These are phyloP conservation scores for Trichoderma hamatum DNA, from an alignment of 2,329 filamentous ascomycete species.

Conservation along the genomic window DNA sequence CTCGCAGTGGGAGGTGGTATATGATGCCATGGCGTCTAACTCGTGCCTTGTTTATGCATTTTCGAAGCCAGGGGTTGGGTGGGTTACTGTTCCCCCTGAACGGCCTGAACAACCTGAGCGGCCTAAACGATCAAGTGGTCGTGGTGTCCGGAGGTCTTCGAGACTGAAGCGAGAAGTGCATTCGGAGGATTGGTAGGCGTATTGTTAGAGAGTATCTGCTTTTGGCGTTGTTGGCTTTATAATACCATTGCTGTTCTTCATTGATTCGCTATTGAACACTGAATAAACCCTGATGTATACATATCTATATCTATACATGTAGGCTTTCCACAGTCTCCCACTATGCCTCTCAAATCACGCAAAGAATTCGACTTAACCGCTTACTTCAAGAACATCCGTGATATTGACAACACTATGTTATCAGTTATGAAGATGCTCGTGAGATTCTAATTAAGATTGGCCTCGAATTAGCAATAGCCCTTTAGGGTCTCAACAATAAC, in stretches of 20 bases:
- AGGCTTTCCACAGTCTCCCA: background rate
- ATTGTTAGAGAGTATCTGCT: background rate
- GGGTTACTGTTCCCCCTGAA: constrained; percentile 1
- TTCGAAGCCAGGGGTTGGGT: background rate
- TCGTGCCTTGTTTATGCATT: constrained; percentile 9
- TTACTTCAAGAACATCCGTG: constrained; percentile 56
- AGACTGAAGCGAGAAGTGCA: background rate
- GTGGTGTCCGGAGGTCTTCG: background rate
- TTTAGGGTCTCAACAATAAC: background rate
- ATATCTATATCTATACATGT: background rate
- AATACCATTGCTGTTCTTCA: background rate
- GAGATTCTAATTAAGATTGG: constrained; percentile 70
- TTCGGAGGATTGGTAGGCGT: background rate
- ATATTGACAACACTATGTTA: constrained; percentile 71
- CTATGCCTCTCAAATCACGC: constrained; percentile 53
- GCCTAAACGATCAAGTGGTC: background rate
- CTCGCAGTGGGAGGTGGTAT: background rate
- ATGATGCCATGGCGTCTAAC: background rate
- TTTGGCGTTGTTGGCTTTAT: background rate
- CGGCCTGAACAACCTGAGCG: no score
- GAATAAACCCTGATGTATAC: background rate
- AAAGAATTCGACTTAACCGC: constrained; percentile 53
- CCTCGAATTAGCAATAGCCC: background rate
- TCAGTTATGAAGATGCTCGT: constrained; percentile 65
- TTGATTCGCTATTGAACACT: background rate